A percentile compares a stretch with the other conserved stretches of the same genome.
Evolutionary conservation across 805 yeast genomes (phyloP).

Genomic region (Cyberlindnera subsufficiens): DNA sequence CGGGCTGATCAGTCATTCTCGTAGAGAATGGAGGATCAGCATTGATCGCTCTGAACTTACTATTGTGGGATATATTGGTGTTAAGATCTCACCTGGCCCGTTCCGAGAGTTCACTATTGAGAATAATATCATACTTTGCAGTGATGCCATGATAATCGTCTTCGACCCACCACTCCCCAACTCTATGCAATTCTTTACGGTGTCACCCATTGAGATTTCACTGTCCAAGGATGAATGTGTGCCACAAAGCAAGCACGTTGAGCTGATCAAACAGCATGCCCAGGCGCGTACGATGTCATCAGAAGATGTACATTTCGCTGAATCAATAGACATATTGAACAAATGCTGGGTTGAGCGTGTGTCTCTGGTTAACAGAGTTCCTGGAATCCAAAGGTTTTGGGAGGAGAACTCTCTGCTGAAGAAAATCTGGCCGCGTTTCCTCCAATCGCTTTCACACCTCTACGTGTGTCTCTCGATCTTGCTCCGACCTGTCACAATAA

Average conservation of each 20-base stretch:
- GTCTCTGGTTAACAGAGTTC: slow-evolving; percentile 6
- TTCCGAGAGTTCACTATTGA: not conserved
- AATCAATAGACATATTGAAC: slow-evolving; percentile 13
- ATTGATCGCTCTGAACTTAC: not conserved
- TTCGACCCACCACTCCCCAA: slow-evolving; percentile 69
- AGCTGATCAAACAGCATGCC: slow-evolving; percentile 7
- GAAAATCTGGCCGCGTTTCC: not conserved
- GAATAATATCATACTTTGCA: not conserved
- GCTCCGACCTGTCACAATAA: slow-evolving; percentile 10
- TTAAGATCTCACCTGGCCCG: not conserved
- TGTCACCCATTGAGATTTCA: slow-evolving; percentile 65
- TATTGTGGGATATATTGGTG: slow-evolving; percentile 10
- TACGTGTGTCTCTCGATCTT: not conserved
- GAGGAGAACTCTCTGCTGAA: slow-evolving; percentile 1
- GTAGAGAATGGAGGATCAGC: not conserved
- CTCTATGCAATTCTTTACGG: slow-evolving; percentile 70
- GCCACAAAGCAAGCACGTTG: not conserved
- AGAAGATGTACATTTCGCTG: slow-evolving; percentile 6
- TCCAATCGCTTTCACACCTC: not conserved
- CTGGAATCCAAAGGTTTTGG: slow-evolving; percentile 14
- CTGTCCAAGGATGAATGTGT: slow-evolving; percentile 23
- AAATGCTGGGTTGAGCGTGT: slow-evolving; percentile 16
- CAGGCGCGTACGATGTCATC: slow-evolving; percentile 2
- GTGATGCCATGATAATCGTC: slow-evolving; percentile 32
- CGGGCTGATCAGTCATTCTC: not conserved